Evolutionary conservation across 2,329 filamentous ascomycete species (phyloP), one percentile per base, ranked within the genome.

Genomic region (Fusarium incarnatum): DNA sequence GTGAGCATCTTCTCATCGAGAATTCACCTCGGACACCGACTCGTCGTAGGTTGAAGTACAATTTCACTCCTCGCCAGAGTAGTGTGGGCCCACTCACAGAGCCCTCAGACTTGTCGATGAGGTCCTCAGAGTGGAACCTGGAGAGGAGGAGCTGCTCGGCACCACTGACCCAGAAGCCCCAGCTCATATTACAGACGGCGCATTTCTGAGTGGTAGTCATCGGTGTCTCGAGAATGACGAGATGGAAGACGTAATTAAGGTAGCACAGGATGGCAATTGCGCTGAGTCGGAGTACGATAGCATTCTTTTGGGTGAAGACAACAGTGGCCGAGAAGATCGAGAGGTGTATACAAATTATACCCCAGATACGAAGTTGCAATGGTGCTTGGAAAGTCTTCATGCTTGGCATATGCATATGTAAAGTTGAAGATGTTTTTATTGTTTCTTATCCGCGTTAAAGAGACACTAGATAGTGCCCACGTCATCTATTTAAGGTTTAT

Each of bases 291-390:
- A 30, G 13, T 1, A 32, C 18, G 5, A 28, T 12, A 0, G 58
- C 61, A 18, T 22, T 40, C 8, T 13, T 12, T 4, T 20, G 44
- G 1, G 46, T 20, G 5, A 56, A 63, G 4, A 34, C n/a, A 10
- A 64, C 13, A 0, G 30, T 49, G 1, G 30, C 4, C 1, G 46
- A 22, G 18, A 62, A 53, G 12, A 4, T 5, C 3, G 13, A 11
- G 0, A 23, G 22, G 6, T 44, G 2, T 0, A 10, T 18, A 6
- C 15, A 18, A 0, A 25, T 11, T 22, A 25, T 44, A 11, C 8
- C 6, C 22, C 6, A 10, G 0, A 25, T 16, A 3, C 10, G 22
- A 2, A 18, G 15, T 2, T 5, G 1, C 1, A 4, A 0, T 4
- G 5, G 0, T 7, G 22, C 18, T 6, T 2, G 10, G 7, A 37